Evolutionary conservation across 1,139 yeast genomes (phyloP).

Genomic region (Suhomyces bokatorum): DNA sequence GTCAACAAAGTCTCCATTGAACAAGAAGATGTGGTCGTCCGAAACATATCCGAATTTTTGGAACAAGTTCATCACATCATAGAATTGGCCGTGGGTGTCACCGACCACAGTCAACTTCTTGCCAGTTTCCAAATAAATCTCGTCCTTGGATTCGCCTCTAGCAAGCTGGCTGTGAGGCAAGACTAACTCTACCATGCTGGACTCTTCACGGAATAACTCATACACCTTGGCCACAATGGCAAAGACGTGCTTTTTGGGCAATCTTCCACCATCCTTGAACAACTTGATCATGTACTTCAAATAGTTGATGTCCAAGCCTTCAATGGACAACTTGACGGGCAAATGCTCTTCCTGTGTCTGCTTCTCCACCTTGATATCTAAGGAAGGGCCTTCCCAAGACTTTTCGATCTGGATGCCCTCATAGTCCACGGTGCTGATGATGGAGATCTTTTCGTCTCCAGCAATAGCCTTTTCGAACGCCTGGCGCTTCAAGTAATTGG

Average conservation of each 20-base stretch:
- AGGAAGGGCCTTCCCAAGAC: slow-evolving; percentile 63
- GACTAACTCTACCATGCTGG: slow-evolving; percentile 72
- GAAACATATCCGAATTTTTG: slow-evolving; percentile 67
- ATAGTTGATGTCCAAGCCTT: slow-evolving; percentile 49
- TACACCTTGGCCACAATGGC: slow-evolving; percentile 78
- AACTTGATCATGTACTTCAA: slow-evolving; percentile 63
- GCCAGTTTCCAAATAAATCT: slow-evolving; percentile 28
- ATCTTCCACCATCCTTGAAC: slow-evolving; percentile 69
- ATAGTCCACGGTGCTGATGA: slow-evolving; percentile 46
- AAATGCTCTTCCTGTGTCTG: slow-evolving; percentile 14
- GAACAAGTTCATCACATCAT: slow-evolving; percentile 81
- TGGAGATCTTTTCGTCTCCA: slow-evolving; percentile 47
- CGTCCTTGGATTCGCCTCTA: slow-evolving; percentile 23
- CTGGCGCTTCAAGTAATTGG: slow-evolving; percentile 64
- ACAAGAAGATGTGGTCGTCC: slow-evolving; percentile 71
- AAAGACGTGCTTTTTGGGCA: slow-evolving; percentile 81
- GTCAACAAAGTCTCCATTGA: slow-evolving; percentile 97
- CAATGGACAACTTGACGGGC: slow-evolving; percentile 27
- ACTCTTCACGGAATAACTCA: slow-evolving; percentile 62
- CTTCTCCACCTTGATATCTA: slow-evolving; percentile 41
- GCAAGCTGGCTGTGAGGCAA: slow-evolving; percentile 36
- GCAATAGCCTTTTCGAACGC: slow-evolving; percentile 90
- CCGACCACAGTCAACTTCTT: slow-evolving; percentile 81
- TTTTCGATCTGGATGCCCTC: slow-evolving; percentile 56
- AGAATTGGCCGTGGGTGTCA: slow-evolving; percentile 97